A percentile compares a stretch with the other conserved stretches of the same genome.
These are phyloP conservation scores for Blastobotrys petasosporus DNA, from an alignment of 1,139 yeast genomes.

Conservation along the genomic window DNA sequence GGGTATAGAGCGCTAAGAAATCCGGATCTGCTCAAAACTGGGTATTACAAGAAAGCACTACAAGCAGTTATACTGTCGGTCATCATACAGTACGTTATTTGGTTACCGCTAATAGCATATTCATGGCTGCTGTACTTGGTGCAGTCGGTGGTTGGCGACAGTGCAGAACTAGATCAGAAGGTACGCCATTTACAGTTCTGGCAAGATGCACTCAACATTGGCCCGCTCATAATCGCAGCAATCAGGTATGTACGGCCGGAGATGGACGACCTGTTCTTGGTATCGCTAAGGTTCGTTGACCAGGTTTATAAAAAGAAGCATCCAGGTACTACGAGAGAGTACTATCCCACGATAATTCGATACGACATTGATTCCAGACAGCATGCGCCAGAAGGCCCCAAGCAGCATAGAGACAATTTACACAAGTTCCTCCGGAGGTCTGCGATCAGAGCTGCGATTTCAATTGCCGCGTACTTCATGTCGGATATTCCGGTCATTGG, in stretches of 20 bases:
- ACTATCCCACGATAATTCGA: conserved; percentile 20
- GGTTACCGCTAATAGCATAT: conserved; percentile 33
- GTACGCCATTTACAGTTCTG: conserved; percentile 32
- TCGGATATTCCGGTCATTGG: conserved; percentile 40
- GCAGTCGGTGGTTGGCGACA: conserved; percentile 19
- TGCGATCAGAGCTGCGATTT: conserved; percentile 23
- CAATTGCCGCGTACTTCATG: conserved; percentile 28
- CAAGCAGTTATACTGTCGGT: conserved; percentile 37
- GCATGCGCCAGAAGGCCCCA: not conserved
- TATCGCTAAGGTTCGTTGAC: conserved; percentile 42
- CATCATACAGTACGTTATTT: conserved; percentile 36
- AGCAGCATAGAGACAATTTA: conserved; percentile 8
- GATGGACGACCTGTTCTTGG: conserved; percentile 37
- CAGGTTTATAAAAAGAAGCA: conserved; percentile 34
- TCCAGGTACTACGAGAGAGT: conserved; percentile 32
- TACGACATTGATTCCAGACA: conserved; percentile 13
- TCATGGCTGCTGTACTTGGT: conserved; percentile 20
- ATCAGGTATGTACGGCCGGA: conserved; percentile 38
- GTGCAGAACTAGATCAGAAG: conserved; percentile 19
- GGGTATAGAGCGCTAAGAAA: conserved; percentile 45
- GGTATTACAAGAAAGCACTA: conserved; percentile 36
- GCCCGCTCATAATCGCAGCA: conserved; percentile 40
- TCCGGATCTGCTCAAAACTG: conserved; percentile 36
- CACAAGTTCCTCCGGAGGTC: conserved; percentile 22
- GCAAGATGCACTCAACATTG: conserved; percentile 40